Evolutionary conservation across 768 basidiomycete species (phyloP).

Genomic region (Mycena rebaudengoi): DNA sequence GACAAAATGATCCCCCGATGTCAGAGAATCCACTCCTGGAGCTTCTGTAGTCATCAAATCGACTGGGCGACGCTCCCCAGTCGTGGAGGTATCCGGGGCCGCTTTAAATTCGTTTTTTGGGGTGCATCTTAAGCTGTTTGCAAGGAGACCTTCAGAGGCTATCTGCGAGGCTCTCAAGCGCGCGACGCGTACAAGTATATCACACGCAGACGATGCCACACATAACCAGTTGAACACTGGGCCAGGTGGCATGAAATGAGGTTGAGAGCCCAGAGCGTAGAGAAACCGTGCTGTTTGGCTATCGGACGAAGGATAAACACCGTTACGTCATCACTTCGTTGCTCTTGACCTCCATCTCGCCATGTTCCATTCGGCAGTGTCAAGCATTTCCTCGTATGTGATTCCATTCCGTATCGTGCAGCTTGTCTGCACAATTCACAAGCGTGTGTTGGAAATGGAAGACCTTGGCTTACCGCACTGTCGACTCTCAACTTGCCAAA

Average conservation of each 20-base stretch:
- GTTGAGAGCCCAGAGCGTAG: too few species aligned
- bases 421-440: too few species aligned
- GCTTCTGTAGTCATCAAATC: neutral
- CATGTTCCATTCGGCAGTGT: too few species aligned
- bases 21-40: neutral
- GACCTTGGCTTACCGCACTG: too few species aligned
- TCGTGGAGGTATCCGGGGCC: neutral
- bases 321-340: too few species aligned
- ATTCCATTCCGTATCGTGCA: too few species aligned
- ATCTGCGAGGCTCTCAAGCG: constrained; percentile 60
- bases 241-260: constrained; percentile 70
- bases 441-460: too few species aligned
- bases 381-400: too few species aligned
- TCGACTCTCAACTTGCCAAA: too few species aligned
- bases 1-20: neutral
- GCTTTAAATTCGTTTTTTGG: neutral
- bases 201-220: constrained; percentile 65
- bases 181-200: constrained; percentile 71
- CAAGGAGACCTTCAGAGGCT: constrained; percentile 27
- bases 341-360: too few species aligned
- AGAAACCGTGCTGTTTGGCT: too few species aligned
- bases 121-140: constrained; percentile 18
- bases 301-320: too few species aligned
- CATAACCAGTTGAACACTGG: constrained; percentile 78
- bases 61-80: neutral